phyloP scores from a whole-genome alignment of 2,329 filamentous ascomycete genomes.

The Xylariales sp. region DNA sequence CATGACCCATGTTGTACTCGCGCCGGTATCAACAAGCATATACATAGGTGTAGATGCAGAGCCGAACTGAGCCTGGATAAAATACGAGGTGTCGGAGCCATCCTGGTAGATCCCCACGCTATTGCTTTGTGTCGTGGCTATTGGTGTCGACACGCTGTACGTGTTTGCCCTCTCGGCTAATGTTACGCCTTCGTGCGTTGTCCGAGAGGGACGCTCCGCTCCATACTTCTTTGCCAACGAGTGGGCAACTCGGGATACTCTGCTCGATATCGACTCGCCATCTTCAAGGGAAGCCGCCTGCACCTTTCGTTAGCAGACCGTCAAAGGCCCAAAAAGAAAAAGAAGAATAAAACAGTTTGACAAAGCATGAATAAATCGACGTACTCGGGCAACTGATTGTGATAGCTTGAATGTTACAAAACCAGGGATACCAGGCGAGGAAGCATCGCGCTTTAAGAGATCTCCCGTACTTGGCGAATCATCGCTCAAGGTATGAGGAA shows the following conservation, averaged over 20 bases:
- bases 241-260: slow-evolving; percentile 31
- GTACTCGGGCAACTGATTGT: slow-evolving; percentile 29
- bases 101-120: slow-evolving; percentile 58
- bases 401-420: slow-evolving; percentile 37
- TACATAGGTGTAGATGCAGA: slow-evolving; percentile 49
- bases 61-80: slow-evolving; percentile 53
- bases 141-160: slow-evolving; percentile 43
- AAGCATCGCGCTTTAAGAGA: too few species aligned
- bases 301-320: slow-evolving; percentile 13
- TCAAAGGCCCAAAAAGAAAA: too few species aligned
- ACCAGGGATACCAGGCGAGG: slow-evolving; percentile 11
- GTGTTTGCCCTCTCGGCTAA: slow-evolving; percentile 37
- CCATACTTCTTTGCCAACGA: slow-evolving; percentile 37
- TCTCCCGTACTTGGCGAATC: too few species aligned
- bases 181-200: slow-evolving; percentile 10
- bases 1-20: slow-evolving; percentile 81
- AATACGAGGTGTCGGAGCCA: slow-evolving; percentile 63
- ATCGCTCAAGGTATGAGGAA: too few species aligned
- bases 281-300: too few species aligned
- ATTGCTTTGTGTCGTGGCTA: slow-evolving; percentile 38
- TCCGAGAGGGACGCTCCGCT: slow-evolving; percentile 13
- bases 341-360: too few species aligned
- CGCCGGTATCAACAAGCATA: slow-evolving; percentile 64
- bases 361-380: too few species aligned
- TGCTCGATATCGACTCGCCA: slow-evolving; percentile 25